Evolutionary conservation across 2,329 filamentous ascomycete genomes (phyloP).

Genomic region (Helminthosporium solani): DNA sequence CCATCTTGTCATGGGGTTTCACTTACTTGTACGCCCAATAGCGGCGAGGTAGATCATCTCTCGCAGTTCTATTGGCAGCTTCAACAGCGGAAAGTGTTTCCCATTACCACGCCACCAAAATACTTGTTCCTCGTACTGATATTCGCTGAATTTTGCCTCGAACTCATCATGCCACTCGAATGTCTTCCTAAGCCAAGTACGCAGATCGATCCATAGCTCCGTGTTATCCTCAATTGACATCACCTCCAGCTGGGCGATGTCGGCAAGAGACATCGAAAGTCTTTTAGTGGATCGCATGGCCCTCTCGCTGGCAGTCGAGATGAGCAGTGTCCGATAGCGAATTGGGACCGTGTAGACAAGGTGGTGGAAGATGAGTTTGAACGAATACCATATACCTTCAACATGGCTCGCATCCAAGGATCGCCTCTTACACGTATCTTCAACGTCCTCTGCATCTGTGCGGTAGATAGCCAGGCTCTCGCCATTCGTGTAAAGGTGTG

Average conservation of each 20-base stretch:
- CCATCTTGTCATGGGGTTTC: too few species aligned
- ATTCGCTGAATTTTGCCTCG: conserved; percentile 6
- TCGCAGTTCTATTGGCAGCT: conserved; percentile 16
- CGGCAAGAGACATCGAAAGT: too few species aligned
- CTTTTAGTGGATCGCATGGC: too few species aligned
- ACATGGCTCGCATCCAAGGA: background rate
- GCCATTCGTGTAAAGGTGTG: conserved; percentile 10
- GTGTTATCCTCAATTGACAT: background rate
- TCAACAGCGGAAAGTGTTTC: conserved; percentile 11
- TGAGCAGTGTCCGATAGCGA: too few species aligned
- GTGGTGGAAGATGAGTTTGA: background rate
- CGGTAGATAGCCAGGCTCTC: conserved; percentile 7
- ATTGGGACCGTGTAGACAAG: background rate
- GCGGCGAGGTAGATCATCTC: conserved; percentile 12
- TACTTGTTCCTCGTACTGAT: conserved; percentile 14
- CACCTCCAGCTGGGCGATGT: too few species aligned
- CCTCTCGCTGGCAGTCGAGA: too few species aligned
- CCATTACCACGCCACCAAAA: conserved; percentile 18
- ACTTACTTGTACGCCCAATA: conserved; percentile 11
- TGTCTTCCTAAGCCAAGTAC: conserved; percentile 12
- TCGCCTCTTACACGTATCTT: background rate
- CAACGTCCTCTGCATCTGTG: conserved; percentile 3
- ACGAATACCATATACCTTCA: background rate
- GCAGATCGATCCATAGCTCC: conserved; percentile 2
- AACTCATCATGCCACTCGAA: conserved; percentile 10